Conservation (phyloP, 768 basidiomycete genomes). For the Termitomyces sp. region DNA sequence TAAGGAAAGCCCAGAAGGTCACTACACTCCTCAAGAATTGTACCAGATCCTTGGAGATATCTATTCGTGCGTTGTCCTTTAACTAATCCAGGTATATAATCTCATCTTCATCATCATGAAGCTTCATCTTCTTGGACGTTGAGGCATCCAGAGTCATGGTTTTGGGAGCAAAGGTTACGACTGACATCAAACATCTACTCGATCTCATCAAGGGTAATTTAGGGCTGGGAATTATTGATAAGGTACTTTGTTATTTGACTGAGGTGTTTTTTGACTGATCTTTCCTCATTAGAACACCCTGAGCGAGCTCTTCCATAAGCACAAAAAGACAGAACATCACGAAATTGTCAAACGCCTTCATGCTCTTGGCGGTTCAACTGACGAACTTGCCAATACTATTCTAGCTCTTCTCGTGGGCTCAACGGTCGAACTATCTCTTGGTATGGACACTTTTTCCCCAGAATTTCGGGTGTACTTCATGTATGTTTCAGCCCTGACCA, state of each 20-base stretch:
- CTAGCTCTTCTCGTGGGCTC: constrained; percentile 66
- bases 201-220: constrained; percentile 51
- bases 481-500: constrained; percentile 46
- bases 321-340: constrained; percentile 40
- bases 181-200: constrained; percentile 48
- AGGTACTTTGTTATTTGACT: constrained; percentile 25
- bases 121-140: constrained; percentile 73
- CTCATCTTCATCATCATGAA: constrained; percentile 21
- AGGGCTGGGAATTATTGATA: constrained; percentile 32
- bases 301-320: constrained; percentile 37
- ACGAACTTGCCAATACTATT: constrained; percentile 63
- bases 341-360: constrained; percentile 54
- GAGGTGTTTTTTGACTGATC: constrained; percentile 12
- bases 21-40: constrained; percentile 57
- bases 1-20: constrained; percentile 44
- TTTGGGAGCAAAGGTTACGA: constrained; percentile 43
- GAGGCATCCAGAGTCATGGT: constrained; percentile 56
- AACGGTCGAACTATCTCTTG: constrained; percentile 65
- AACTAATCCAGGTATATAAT: not conserved
- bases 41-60: constrained; percentile 64
- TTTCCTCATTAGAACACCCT: constrained; percentile 32
- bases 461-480: not conserved
- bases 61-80: constrained; percentile 48
- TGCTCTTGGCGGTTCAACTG: constrained; percentile 48
- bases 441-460: constrained; percentile 28